These are phyloP conservation scores for Wickerhamomyces kurtzmanii DNA, from an alignment of 805 yeast species.

Conservation along the genomic window DNA sequence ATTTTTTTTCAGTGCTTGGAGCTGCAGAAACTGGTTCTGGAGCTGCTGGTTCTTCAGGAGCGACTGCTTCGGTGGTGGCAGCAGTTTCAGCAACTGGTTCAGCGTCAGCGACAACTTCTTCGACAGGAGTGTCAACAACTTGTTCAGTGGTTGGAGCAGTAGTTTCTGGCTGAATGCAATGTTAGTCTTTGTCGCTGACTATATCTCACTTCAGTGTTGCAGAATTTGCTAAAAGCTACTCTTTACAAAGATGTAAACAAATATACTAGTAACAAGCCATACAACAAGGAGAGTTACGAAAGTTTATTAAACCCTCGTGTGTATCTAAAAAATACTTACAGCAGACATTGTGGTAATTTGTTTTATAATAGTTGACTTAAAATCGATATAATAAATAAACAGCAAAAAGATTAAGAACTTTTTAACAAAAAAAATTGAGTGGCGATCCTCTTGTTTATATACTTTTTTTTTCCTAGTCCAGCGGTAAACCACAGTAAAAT, in stretches of 20 bases:
- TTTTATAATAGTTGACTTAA: too few species aligned
- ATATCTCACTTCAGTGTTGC: too few species aligned
- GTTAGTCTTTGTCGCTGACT: conserved; percentile 2
- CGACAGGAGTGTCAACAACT: conserved; percentile 5
- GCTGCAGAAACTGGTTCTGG: conserved; percentile 3
- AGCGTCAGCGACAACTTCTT: conserved; percentile 7
- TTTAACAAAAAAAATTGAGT: neutral
- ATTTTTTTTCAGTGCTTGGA: conserved; percentile 13
- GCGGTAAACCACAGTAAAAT: neutral
- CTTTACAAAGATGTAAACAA: neutral
- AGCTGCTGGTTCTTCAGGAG: conserved; percentile 4
- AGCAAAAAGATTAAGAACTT: neutral
- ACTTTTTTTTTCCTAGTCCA: too few species aligned
- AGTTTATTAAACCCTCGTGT: too few species aligned
- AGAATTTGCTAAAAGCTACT: too few species aligned
- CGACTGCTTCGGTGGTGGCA: conserved; percentile 2
- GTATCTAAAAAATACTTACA: conserved; percentile 8
- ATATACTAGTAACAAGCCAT: conserved; percentile 2
- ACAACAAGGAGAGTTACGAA: too few species aligned
- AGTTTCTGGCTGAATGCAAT: conserved; percentile 4
- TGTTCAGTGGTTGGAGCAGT: conserved; percentile 6
- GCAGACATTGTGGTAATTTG: conserved; percentile 1
- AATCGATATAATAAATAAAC: too few species aligned
- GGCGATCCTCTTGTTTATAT: neutral
- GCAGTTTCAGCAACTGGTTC: conserved; percentile 1